Base-by-base conservation (phyloP, 805 yeast genomes). In the Spathaspora boniae region DNA sequence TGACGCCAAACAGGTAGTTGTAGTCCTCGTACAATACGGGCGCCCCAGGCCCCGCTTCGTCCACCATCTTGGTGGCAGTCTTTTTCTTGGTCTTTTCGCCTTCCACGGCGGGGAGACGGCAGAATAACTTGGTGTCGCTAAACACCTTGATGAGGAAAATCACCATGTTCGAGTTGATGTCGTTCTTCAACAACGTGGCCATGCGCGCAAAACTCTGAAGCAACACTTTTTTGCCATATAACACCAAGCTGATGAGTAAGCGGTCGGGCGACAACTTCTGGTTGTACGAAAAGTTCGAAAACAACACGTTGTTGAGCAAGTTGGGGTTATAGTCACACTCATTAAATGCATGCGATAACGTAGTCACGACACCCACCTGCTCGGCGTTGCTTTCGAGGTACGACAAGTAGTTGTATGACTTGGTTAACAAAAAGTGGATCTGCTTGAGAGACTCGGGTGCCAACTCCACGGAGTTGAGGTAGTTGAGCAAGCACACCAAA, bases 1-100 rank as follows among this genome's bases (percentile, higher is more conserved):
- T 69, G 2, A 78, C 53, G 3, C 85, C 84, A 53, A 62, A 74
- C 3, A 68, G 65, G 47, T 65, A 67, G 14, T 70, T 73, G 41
- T 65, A 70, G 30, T 68, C 74, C 19, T 76, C 76, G 25, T 63
- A 67, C 11, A 80, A 59, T 5, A 60, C 37, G 2, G 41, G 30
- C 18, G 42, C 45, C 3, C 37, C 30, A 28, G 59, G 56, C 2
- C 35, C 33, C 31, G 60, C 55, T 16, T 37, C 46, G 40, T 64
- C 70, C 5, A 37, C 41, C 6, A 56, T 37, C 26, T 41, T 44
- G 11, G 26, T 31, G 18, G 18, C 16, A n/a, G 48, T 48, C 16
- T 21, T 42, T 26, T 54, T 56, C 16, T 43, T 33, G 5, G 45
- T 29, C 22, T 44, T 46, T 3, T 43, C 47, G 19, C 27, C 27